Conservation (phyloP, 2,329 filamentous ascomycete species). For the Neurospora sp. region DNA sequence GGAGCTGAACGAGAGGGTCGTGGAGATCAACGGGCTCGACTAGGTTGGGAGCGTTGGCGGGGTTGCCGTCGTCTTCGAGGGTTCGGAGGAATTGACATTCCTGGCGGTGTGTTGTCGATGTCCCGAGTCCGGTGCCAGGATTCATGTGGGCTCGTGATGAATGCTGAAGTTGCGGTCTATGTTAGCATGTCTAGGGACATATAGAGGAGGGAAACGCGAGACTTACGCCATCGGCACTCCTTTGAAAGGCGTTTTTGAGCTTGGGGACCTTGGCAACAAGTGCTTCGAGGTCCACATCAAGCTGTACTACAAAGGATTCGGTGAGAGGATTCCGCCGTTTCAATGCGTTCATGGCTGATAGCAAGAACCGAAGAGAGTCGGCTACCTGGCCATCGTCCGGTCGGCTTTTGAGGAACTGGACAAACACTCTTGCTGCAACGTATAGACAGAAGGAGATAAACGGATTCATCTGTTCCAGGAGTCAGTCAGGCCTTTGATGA, state of each 20-base stretch:
- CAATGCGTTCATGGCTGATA: constrained; percentile 81
- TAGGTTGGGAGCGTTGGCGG: constrained; percentile 29
- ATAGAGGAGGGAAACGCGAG: neutral
- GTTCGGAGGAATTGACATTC: constrained; percentile 34
- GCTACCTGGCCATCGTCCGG: constrained; percentile 71
- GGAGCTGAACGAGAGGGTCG: constrained; percentile 17
- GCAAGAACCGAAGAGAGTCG: constrained; percentile 79
- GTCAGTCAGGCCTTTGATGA: constrained; percentile 10
- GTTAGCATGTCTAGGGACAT: neutral
- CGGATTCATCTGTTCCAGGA: constrained; percentile 65
- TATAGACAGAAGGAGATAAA: constrained; percentile 95
- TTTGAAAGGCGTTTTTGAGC: constrained; percentile 44
- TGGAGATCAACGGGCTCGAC: constrained; percentile 25
- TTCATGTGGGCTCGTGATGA: constrained; percentile 1
- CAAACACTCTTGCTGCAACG: constrained; percentile 88
- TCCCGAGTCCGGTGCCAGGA: constrained; percentile 6
- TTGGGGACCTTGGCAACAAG: constrained; percentile 53
- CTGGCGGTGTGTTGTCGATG: constrained; percentile 24
- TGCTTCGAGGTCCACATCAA: constrained; percentile 82
- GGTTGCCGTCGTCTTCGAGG: constrained; percentile 30
- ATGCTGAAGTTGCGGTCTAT: neutral
- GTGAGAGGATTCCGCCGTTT: constrained; percentile 84
- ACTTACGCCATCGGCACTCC: constrained; percentile 42
- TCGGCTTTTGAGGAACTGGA: constrained; percentile 92
- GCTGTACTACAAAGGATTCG: constrained; percentile 86